phyloP scores from a whole-genome alignment of 495 filamentous ascomycete genomes.

The Penicillium simplicissimum region DNA sequence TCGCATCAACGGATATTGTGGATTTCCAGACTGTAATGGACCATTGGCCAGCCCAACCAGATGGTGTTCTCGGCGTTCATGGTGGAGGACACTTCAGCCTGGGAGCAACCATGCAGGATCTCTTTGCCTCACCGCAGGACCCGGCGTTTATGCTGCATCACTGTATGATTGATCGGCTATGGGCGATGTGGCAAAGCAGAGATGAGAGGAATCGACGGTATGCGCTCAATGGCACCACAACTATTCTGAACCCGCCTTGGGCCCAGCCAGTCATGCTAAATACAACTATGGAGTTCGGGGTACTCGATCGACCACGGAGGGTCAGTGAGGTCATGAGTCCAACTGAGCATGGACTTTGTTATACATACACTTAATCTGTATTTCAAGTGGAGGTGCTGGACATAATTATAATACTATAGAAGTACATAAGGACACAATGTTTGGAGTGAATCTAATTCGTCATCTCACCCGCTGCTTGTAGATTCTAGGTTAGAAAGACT shows the following conservation, averaged over 20 bases:
- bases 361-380: constrained; percentile 19
- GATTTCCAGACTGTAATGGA: constrained; percentile 31
- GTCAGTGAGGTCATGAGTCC: constrained; percentile 33
- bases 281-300: constrained; percentile 32
- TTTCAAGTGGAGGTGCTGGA: not conserved
- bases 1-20: constrained; percentile 19
- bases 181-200: constrained; percentile 57
- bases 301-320: constrained; percentile 24
- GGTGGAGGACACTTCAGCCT: constrained; percentile 34
- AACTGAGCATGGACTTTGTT: constrained; percentile 22
- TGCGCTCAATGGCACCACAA: constrained; percentile 33
- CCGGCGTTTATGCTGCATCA: constrained; percentile 62
- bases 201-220: constrained; percentile 19
- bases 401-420: not conserved
- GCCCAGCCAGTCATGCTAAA: constrained; percentile 25
- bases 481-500: too few relatives aligned
- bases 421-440: too few relatives aligned
- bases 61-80: constrained; percentile 26
- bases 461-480: too few relatives aligned
- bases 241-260: constrained; percentile 27
- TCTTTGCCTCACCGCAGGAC: constrained; percentile 43
- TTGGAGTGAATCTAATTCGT: too few relatives aligned
- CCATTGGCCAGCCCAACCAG: constrained; percentile 21
- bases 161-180: constrained; percentile 56
- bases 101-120: constrained; percentile 30